Base-by-base conservation (phyloP, 2,329 filamentous ascomycete genomes). In the Pseudopithomyces chartarum region DNA sequence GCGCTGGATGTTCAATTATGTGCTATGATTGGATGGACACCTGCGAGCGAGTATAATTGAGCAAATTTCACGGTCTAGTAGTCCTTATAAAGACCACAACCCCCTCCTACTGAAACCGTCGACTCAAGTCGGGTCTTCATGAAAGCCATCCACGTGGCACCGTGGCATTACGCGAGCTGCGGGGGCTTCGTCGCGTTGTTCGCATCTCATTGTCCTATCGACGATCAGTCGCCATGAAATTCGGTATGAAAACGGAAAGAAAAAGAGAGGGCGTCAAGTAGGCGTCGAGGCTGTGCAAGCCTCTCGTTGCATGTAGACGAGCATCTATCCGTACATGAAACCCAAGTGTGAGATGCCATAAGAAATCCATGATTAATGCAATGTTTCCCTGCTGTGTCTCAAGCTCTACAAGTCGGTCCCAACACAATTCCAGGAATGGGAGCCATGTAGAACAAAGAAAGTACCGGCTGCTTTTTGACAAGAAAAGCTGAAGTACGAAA, bases 221-320 rank as follows among this genome's bases (percentile, higher is more conserved):
- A 20, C 29, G 26, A 34, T 47, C 29, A 19, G n/a, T 29, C 12
- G 13, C 15, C 17, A 26, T 19, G 39, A 2, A 5, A 19, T 20
- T 19, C 43, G 32, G 15, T 26, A 17, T 29, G 17, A 47, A 47
- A 36, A 29, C 44, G 44, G 44, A 34, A 47, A n/a, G 32, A 45
- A 15, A 23, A 29, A 45, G 43, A 29, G 19, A n/a, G 20, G 32
- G 8, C 46, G 32, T 38, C 19, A 23, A 29, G 19, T 10, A 22
- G 32, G 8, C 46, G 32, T 38, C 19, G 46, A 39, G 46, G 46
- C 46, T 49, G 33, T 49, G 46, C 46, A 49, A 49, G 29, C 44
- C 44, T 36, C 29, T 22, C 26, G 29, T 17, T 8, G 8, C 26
- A 29, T 29, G 8, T 29, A 29, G 26, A 29, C 26, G 26, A 3